phyloP scores from a whole-genome alignment of 2,329 filamentous ascomycete genomes.

The Phialophora expanda region DNA sequence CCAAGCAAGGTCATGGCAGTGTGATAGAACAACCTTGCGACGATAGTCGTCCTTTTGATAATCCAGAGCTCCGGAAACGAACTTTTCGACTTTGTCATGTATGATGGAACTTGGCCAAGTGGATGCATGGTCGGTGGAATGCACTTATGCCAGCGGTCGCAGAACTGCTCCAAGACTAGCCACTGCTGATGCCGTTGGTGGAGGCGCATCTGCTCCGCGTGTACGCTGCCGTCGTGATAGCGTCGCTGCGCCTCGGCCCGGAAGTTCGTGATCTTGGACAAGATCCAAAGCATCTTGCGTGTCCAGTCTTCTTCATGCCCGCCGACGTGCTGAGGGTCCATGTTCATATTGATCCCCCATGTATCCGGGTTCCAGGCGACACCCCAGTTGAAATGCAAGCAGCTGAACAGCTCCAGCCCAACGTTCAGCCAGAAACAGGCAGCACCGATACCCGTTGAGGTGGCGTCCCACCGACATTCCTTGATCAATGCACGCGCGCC shows the following conservation, averaged over 20 bases:
- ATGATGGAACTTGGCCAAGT: conserved; percentile 74
- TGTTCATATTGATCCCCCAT: conserved; percentile 84
- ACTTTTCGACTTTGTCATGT: conserved; percentile 71
- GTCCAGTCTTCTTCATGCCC: conserved; percentile 84
- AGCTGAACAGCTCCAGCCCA: conserved; percentile 86
- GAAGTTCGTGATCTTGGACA: conserved; percentile 87
- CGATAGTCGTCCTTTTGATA: conserved; percentile 78
- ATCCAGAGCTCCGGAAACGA: conserved; percentile 90
- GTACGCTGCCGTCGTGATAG: conserved; percentile 64
- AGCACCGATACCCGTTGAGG: conserved; percentile 75
- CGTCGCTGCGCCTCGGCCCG: conserved; percentile 68
- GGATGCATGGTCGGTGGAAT: conserved; percentile 88
- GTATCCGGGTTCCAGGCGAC: conserved; percentile 87
- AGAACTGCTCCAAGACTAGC: conserved; percentile 78
- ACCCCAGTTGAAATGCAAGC: conserved; percentile 84
- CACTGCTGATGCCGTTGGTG: conserved; percentile 75
- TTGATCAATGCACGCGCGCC: conserved; percentile 84
- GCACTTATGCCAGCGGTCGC: conserved; percentile 78
- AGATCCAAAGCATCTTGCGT: conserved; percentile 84
- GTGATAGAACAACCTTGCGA: conserved; percentile 87
- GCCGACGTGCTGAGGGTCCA: conserved; percentile 58
- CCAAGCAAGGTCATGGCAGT: conserved; percentile 81
- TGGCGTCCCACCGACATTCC: conserved; percentile 86
- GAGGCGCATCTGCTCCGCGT: conserved; percentile 63
- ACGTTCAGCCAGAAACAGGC: conserved; percentile 96